Evolutionary conservation across 2,329 filamentous ascomycete genomes (phyloP), one percentile per base, ranked within the genome.

Genomic region (Pezicula neosporulosa): DNA sequence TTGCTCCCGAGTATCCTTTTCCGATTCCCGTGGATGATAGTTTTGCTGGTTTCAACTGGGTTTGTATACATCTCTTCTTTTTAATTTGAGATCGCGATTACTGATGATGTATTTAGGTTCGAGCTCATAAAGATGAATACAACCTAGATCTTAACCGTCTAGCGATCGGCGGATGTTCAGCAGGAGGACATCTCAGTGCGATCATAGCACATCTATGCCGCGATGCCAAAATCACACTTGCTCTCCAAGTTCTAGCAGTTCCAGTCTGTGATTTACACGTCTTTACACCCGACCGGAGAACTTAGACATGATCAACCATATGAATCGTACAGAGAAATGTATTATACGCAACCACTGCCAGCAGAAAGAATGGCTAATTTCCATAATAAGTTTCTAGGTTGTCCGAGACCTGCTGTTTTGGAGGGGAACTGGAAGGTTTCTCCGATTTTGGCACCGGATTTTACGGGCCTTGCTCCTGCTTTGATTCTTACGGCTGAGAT

Each of bases 1-100:
- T 77, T 10, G 72, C 73, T 1, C 75, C 76, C 0, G 71, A 77
- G 51, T 62, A 73, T 55, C 67, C 66, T 16, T 78, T 75, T 52
- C 75, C 75, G 1, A 68, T 68, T 6, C 70, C 69, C 13, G 65
- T 71, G 6, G 60, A 72, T 30, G 75, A 78, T 53, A 64, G 63
- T 44, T 77, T 70, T 68, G 73, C 76, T 53, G 70, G 67, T 10
- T 53, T 77, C 35, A 61, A 70, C 54, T 77, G 73, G 72, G 63
- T 60, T n/a, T 7, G 47, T 52, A 41, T 12, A 12, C 36, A 50
- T 10, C 15, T 8, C 24, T 15, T 10, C 10, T 37, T 18, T 6
- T 7, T 21, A 21, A 5, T 21, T 5, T 3, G 4, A 27, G 12
- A 6, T 15, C 35, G 27, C 9, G 13, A 38, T n/a, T 16, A 19